Conservation (phyloP, 148 eudicot species). For the Heliamphora exappendiculata region DNA sequence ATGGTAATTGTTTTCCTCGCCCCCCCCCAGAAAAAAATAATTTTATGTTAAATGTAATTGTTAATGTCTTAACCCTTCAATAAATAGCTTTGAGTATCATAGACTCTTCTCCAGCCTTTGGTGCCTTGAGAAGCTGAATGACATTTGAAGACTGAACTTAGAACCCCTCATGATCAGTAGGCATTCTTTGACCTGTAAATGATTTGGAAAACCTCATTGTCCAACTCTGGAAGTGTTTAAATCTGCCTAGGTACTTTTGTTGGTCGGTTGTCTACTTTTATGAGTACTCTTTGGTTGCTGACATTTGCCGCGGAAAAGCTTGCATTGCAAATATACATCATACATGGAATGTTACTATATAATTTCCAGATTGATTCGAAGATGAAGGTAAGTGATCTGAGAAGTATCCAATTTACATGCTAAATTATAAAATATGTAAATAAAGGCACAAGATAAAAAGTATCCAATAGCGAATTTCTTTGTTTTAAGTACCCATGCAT, state of each 20-base stretch:
- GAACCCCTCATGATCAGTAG: neutral
- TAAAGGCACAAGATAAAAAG: neutral
- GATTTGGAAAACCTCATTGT: neutral
- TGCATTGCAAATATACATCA: neutral
- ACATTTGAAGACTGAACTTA: neutral
- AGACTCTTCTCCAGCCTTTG: neutral
- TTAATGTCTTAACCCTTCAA: neutral
- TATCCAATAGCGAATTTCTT: neutral
- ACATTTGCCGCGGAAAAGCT: neutral
- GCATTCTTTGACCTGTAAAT: neutral
- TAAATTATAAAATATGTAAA: neutral
- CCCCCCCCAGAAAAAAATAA: neutral
- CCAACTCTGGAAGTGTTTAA: neutral
- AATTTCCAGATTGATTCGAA: neutral
- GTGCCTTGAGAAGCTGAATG: neutral
- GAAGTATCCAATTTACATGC: neutral
- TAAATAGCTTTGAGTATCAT: neutral
- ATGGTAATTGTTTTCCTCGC: constrained; percentile 55
- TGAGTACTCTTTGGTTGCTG: neutral
- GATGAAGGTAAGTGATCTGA: neutral
- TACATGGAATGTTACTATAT: neutral
- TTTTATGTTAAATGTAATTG: neutral
- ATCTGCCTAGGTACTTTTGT: neutral
- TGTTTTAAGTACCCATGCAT: neutral
- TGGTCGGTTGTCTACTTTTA: neutral